Base-by-base conservation (phyloP, 2,329 filamentous ascomycete genomes). In the Rhynchosporium secalis region DNA sequence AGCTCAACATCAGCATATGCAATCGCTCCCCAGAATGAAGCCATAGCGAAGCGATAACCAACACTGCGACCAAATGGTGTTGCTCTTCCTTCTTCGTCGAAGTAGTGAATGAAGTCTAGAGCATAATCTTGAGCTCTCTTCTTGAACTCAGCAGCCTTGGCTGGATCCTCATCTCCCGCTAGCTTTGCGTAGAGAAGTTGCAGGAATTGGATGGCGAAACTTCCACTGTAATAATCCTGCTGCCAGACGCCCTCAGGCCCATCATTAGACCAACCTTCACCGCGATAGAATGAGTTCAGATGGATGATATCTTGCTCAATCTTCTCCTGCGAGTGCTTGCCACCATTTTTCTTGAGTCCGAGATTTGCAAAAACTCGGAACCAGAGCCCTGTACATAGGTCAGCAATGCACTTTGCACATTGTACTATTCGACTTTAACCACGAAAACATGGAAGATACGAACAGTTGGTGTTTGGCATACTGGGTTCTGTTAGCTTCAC, bases 191-290 rank as follows among this genome's bases (percentile, higher is more conserved):
- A 94, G 0, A 93, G 78, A 0, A 94, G 81, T 72, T 94, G 90
- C 4, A 92, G 77, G 69, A 91, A 90, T 68, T 93, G 90, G 61
- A 93, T 94, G 1, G 90, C 90, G 72, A 92, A 93, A 62, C 87
- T 90, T 9, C 89, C 90, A 0, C 88, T 92, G 75, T 93, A 94
- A 72, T 93, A 93, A 73, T 93, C 90, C 86, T 93, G 92, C 75
- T 93, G 90, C 62, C 90, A 88, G 62, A 92, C 90, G 13, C 86
- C 86, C 70, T 88, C 86, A 0, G 90, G 90, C 0, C 90, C 90
- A 72, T 94, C 90, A 69, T 92, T 91, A 2, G 87, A 91, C 90
- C 90, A 94, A 0, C 90, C 90, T 51, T 86, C 87, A 5, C 90
- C 90, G n/a, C 90, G 85, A 72, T 92, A 91, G 74, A 93, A 94